Evolutionary conservation across 2,329 filamentous ascomycete genomes (phyloP).

Genomic region (Elsinoe australis): DNA sequence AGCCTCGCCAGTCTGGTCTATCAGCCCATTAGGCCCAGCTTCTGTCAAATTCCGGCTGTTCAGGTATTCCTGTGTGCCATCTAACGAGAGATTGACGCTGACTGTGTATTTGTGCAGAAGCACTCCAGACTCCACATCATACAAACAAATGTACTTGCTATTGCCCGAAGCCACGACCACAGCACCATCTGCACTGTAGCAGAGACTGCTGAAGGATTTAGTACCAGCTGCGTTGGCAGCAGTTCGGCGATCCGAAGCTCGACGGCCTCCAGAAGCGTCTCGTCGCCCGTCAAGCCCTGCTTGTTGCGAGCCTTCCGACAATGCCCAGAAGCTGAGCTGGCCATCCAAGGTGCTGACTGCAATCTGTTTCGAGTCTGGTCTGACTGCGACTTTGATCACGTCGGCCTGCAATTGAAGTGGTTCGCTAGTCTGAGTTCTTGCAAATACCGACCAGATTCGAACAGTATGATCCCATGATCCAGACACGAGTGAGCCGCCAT

Average conservation of each 20-base stretch:
- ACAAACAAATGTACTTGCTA: constrained; percentile 97
- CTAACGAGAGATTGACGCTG: constrained; percentile 87
- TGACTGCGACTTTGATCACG: constrained; percentile 74
- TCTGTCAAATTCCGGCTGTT: constrained; percentile 90
- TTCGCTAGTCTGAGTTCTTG: constrained; percentile 87
- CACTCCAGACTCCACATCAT: constrained; percentile 87
- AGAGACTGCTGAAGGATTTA: constrained; percentile 81
- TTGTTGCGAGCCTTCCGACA: constrained; percentile 79
- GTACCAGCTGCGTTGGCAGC: constrained; percentile 85
- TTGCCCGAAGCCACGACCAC: constrained; percentile 87
- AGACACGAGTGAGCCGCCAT: constrained; percentile 74
- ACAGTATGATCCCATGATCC: constrained; percentile 97
- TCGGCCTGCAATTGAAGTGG: constrained; percentile 88
- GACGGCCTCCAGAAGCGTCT: constrained; percentile 87
- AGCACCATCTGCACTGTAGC: constrained; percentile 85
- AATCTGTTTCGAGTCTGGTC: constrained; percentile 84
- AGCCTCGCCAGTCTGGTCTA: constrained; percentile 80
- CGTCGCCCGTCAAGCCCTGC: constrained; percentile 80
- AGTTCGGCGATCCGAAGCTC: constrained; percentile 76
- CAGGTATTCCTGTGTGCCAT: constrained; percentile 93
- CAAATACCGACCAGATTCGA: constrained; percentile 92
- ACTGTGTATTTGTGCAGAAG: constrained; percentile 93
- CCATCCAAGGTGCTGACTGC: constrained; percentile 90
- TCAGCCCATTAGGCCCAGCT: constrained; percentile 72
- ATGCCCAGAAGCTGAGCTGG: constrained; percentile 89